Percentiles rank a stretch among this genome's conserved stretches.
Evolutionary conservation across 371 early-diverging fungal genomes (phyloP).

Genomic region (Mortierella sp.): DNA sequence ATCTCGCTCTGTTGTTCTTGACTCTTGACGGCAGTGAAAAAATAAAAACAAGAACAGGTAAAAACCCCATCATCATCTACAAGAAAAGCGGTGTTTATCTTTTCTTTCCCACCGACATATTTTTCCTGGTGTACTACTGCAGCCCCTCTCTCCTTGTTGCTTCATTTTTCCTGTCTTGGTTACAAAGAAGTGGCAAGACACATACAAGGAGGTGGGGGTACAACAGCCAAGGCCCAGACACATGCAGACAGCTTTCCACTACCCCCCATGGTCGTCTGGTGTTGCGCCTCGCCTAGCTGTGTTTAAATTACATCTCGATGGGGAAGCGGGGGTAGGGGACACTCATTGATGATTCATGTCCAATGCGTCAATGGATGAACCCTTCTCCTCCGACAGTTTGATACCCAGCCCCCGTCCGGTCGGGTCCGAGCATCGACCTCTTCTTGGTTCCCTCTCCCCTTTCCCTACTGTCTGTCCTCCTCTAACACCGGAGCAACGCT

Average conservation of each 20-base stretch:
- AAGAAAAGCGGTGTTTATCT: neutral
- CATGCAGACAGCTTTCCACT: neutral
- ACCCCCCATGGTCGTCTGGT: neutral
- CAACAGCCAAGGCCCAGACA: neutral
- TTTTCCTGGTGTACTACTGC: neutral
- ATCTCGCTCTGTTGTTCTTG: neutral
- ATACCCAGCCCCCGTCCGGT: constrained; percentile 1
- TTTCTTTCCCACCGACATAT: constrained; percentile 4
- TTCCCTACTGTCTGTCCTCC: neutral
- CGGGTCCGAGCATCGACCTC: constrained; percentile 4
- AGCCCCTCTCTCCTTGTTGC: neutral
- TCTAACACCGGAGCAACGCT: neutral
- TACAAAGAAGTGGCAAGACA: neutral
- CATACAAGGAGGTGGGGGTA: neutral
- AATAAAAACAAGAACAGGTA: neutral
- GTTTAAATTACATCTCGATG: constrained; percentile 11
- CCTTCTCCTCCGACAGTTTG: neutral
- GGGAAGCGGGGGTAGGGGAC: neutral
- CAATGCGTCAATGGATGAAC: neutral
- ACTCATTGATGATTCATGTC: constrained; percentile 3
- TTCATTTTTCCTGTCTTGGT: constrained; percentile 4
- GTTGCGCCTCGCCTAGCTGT: constrained; percentile 10
- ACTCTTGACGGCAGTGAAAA: neutral
- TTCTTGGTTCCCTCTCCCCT: neutral
- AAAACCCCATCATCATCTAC: neutral